Evolutionary conservation across 179 eudicot genomes (phyloP).

Genomic region (Kewa caespitosa): DNA sequence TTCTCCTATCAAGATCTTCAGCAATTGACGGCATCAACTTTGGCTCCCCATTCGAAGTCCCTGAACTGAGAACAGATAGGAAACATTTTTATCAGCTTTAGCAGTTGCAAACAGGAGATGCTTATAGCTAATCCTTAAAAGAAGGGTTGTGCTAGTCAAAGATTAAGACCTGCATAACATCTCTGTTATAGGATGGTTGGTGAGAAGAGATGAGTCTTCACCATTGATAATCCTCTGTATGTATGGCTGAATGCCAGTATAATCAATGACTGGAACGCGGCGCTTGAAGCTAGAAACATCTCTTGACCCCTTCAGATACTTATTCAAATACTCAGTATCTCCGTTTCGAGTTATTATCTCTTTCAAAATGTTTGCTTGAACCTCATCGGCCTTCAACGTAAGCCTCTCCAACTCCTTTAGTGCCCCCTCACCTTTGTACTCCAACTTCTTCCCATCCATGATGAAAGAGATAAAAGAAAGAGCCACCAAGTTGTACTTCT

Average conservation of each 20-base stretch:
- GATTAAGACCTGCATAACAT: conserved; percentile 66
- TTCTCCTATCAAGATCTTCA: conserved; percentile 76
- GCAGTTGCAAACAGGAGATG: background rate
- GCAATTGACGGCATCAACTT: conserved; percentile 79
- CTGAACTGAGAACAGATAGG: conserved; percentile 50
- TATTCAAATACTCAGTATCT: conserved; percentile 55
- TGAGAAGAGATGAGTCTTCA: conserved; percentile 59
- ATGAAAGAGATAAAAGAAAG: background rate
- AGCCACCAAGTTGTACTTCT: conserved; percentile 4
- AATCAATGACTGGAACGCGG: conserved; percentile 56
- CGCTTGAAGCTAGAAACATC: conserved; percentile 44
- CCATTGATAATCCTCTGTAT: conserved; percentile 71
- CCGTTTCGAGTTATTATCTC: conserved; percentile 53
- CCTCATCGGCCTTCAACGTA: conserved; percentile 50
- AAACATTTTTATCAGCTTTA: background rate
- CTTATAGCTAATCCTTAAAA: background rate
- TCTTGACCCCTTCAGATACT: conserved; percentile 43
- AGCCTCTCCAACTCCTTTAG: conserved; percentile 61
- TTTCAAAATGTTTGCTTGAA: conserved; percentile 52
- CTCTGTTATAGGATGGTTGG: conserved; percentile 63
- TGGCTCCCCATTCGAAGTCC: conserved; percentile 77
- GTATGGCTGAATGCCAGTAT: conserved; percentile 53
- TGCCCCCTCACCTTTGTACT: conserved; percentile 78
- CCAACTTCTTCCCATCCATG: conserved; percentile 75
- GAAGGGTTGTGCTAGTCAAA: background rate